A percentile compares a stretch with the other conserved stretches of the same genome.
Conservation (phyloP, 768 basidiomycete species). For the Rhodotorula kratochvilovae region DNA sequence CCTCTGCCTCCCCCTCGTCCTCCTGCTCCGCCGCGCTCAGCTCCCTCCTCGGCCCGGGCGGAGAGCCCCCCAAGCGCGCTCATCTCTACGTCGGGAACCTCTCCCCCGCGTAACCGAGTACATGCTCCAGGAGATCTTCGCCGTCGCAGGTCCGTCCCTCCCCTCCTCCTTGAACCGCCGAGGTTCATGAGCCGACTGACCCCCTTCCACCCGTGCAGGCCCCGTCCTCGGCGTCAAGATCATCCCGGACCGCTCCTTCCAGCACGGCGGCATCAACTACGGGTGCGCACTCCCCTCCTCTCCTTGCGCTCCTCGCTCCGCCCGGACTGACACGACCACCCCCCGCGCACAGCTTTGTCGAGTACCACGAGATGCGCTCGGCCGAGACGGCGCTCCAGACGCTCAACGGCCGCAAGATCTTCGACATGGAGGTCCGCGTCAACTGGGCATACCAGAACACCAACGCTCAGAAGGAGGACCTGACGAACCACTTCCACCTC, state of each 20-base stretch:
- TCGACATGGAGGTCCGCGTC: slow-evolving; percentile 97
- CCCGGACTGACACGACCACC: background rate
- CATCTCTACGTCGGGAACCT: slow-evolving; percentile 99
- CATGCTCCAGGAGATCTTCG: slow-evolving; percentile 80
- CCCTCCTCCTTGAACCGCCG: background rate
- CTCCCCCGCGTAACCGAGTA: slow-evolving; percentile 97
- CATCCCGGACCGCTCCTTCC: slow-evolving; percentile 98
- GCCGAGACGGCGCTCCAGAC: slow-evolving; percentile 99
- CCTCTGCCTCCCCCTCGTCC: background rate
- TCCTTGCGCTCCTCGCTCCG: too few relatives aligned
- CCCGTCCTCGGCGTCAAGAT: slow-evolving; percentile 99
- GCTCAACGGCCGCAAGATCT: slow-evolving; percentile 97
- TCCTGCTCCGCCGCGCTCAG: too few relatives aligned
- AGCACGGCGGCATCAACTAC: slow-evolving; percentile 98
- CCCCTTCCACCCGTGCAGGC: slow-evolving; percentile 50
- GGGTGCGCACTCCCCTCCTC: slow-evolving; percentile 57
- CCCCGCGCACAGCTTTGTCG: slow-evolving; percentile 54
- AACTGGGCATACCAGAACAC: slow-evolving; percentile 99
- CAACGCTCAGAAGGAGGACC: slow-evolving; percentile 92
- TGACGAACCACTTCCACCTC: slow-evolving; percentile 93
- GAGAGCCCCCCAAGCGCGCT: slow-evolving; percentile 54
- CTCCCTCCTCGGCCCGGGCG: slow-evolving; percentile 19
- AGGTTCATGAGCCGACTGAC: background rate
- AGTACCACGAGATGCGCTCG: slow-evolving; percentile 97
- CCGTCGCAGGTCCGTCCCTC: slow-evolving; percentile 44